These are phyloP conservation scores for Chloris gayana DNA, from an alignment of 176 grass and related monocot genomes.

Conservation along the genomic window DNA sequence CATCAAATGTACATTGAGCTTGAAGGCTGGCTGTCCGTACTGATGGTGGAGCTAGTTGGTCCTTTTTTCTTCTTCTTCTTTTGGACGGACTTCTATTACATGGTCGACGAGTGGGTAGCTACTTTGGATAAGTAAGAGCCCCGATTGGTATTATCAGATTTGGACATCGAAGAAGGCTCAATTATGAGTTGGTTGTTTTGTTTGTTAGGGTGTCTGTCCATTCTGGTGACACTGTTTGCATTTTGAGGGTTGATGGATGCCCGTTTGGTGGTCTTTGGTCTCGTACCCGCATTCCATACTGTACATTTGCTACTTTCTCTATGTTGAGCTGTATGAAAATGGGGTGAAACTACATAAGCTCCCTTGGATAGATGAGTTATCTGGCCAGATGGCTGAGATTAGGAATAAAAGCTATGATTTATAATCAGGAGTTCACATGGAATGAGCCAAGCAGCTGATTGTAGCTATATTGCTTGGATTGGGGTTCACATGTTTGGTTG, in stretches of 20 bases:
- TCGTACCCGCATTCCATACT: background rate
- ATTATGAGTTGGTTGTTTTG: background rate
- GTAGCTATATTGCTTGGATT: background rate
- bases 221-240: background rate
- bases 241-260: background rate
- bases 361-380: background rate
- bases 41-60: background rate
- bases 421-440: background rate
- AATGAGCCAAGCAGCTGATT: background rate
- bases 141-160: background rate
- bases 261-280: background rate
- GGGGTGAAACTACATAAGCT: background rate
- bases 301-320: background rate
- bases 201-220: background rate
- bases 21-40: background rate
- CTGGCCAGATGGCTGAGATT: background rate
- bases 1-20: background rate
- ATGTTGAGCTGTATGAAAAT: background rate
- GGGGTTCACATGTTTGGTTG: background rate
- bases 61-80: background rate
- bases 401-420: background rate
- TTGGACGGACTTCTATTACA: background rate
- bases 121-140: background rate
- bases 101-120: background rate
- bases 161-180: background rate